Conservation (phyloP, 2,329 filamentous ascomycete genomes). For the Beauveria bassiana region DNA sequence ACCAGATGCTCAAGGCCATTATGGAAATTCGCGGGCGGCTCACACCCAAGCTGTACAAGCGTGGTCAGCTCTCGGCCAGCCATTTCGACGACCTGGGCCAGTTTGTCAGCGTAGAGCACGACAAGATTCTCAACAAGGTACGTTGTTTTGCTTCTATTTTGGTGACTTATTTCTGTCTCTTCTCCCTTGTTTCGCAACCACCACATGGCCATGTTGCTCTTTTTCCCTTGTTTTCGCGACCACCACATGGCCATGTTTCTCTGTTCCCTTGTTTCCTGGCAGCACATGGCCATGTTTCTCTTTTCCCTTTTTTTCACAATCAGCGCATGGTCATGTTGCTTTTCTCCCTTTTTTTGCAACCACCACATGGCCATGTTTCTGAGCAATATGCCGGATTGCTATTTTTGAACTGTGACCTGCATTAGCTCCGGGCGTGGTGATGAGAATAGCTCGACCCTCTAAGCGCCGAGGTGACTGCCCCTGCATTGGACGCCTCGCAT, state of each 20-base stretch:
- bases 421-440: constrained; percentile 5
- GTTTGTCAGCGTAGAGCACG: constrained; percentile 77
- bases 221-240: background rate
- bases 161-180: background rate
- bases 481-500: constrained; percentile 2
- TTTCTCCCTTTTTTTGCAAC: constrained; percentile 10
- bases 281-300: constrained; percentile 11
- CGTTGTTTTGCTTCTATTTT: constrained; percentile 21
- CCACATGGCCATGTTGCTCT: background rate
- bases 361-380: background rate
- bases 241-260: background rate
- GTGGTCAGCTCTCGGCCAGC: constrained; percentile 64
- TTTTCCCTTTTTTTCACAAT: constrained; percentile 8
- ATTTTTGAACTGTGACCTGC: constrained; percentile 7
- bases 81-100: constrained; percentile 83
- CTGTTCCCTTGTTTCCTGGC: background rate
- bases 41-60: constrained; percentile 79
- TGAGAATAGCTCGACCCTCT: background rate
- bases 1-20: constrained; percentile 94
- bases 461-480: constrained; percentile 6
- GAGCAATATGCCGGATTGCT: background rate
- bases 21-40: constrained; percentile 95
- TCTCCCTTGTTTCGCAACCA: constrained; percentile 2
- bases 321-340: constrained; percentile 1
- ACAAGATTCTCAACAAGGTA: constrained; percentile 80